These are phyloP conservation scores for Globisporangium solare DNA, from an alignment of 352 stramenopile species.

Conservation along the genomic window DNA sequence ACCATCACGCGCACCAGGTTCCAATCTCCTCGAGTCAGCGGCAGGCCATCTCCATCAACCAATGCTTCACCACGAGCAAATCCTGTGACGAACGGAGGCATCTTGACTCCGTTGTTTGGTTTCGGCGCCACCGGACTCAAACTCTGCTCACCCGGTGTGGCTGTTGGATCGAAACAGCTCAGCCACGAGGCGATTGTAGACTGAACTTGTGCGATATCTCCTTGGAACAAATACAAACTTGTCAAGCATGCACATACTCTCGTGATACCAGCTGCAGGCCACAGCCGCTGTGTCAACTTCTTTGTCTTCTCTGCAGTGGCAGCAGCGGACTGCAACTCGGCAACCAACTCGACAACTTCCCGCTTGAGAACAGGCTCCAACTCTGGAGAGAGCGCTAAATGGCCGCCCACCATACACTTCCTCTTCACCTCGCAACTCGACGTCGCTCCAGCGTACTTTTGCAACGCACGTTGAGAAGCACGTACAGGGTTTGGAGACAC, in stretches of 20 bases:
- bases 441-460: slow-evolving; percentile 63
- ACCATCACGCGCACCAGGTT: slow-evolving; percentile 76
- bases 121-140: slow-evolving; percentile 19
- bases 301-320: slow-evolving; percentile 61
- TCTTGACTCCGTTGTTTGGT: slow-evolving; percentile 18
- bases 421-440: slow-evolving; percentile 69
- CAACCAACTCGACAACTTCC: slow-evolving; percentile 57
- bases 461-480: slow-evolving; percentile 54
- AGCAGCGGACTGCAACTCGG: slow-evolving; percentile 58
- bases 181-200: slow-evolving; percentile 57
- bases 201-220: slow-evolving; percentile 51
- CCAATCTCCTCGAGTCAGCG: slow-evolving; percentile 78
- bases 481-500: slow-evolving; percentile 49
- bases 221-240: slow-evolving; percentile 73
- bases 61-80: slow-evolving; percentile 69
- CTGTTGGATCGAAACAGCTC: slow-evolving; percentile 72
- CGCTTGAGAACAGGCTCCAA: slow-evolving; percentile 56
- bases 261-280: slow-evolving; percentile 79
- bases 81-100: slow-evolving; percentile 16
- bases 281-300: slow-evolving; percentile 52
- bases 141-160: slow-evolving; percentile 40
- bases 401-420: slow-evolving; percentile 69
- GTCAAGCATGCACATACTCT: slow-evolving; percentile 68
- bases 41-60: slow-evolving; percentile 71
- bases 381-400: slow-evolving; percentile 57